phyloP scores from a whole-genome alignment of 805 yeast species.

The Hanseniaspora clermontiae region DNA sequence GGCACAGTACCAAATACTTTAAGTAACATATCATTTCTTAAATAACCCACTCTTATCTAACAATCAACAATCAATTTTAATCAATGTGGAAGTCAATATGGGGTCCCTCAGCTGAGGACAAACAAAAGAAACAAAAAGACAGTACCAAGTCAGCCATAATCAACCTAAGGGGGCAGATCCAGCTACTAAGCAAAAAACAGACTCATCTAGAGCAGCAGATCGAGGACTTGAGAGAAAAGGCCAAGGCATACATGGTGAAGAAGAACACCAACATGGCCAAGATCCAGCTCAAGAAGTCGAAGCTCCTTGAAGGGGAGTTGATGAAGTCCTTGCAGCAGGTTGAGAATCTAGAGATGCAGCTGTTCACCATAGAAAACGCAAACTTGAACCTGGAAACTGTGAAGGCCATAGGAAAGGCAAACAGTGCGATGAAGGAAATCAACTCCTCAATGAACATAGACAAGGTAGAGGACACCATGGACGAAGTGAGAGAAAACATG shows the following conservation, averaged over 20 bases:
- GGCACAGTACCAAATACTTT: too few relatives aligned
- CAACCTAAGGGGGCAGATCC: constrained; percentile 76
- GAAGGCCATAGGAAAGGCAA: constrained; percentile 98
- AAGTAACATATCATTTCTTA: too few relatives aligned
- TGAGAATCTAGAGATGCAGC: constrained; percentile 78
- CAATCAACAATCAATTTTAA: background rate
- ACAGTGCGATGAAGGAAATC: constrained; percentile 89
- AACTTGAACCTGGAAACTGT: constrained; percentile 93
- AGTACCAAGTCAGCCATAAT: constrained; percentile 87
- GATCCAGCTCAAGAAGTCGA: constrained; percentile 79
- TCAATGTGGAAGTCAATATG: constrained; percentile 12
- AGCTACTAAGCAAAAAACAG: constrained; percentile 73
- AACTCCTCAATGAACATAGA: constrained; percentile 92
- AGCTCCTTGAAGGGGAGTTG: constrained; percentile 63
- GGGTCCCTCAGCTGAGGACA: constrained; percentile 8
- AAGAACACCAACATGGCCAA: constrained; percentile 56
- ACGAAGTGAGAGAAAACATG: constrained; percentile 92
- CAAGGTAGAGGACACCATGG: constrained; percentile 96
- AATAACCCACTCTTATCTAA: background rate
- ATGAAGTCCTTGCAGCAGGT: constrained; percentile 75
- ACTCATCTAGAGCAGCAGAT: constrained; percentile 71
- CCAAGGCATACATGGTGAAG: constrained; percentile 64
- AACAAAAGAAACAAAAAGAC: constrained; percentile 34
- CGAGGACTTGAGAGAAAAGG: constrained; percentile 64
- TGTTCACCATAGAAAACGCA: constrained; percentile 84